phyloP scores from a whole-genome alignment of 2,329 filamentous ascomycete species.

The Calonectria pteridis region DNA sequence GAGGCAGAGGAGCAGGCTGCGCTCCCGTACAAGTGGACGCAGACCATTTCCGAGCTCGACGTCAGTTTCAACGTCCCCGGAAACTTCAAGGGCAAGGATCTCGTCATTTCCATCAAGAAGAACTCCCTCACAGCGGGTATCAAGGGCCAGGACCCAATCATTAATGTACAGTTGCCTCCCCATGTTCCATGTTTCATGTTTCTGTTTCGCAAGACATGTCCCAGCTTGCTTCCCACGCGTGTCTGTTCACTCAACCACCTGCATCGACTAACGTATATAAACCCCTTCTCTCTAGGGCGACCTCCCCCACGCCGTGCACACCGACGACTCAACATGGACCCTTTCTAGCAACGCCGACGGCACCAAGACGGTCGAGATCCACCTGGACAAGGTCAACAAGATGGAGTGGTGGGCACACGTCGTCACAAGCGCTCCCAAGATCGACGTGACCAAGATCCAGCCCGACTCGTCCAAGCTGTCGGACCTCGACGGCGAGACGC shows the following conservation, averaged over 20 bases:
- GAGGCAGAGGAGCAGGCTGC: slow-evolving; percentile 90
- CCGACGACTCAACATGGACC: slow-evolving; percentile 96
- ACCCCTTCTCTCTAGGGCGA: slow-evolving; percentile 73
- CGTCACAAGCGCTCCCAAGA: slow-evolving; percentile 85
- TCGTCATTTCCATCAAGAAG: slow-evolving; percentile 87
- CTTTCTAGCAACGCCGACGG: slow-evolving; percentile 80
- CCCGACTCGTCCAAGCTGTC: slow-evolving; percentile 93
- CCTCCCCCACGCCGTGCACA: slow-evolving; percentile 81
- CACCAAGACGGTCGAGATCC: slow-evolving; percentile 77
- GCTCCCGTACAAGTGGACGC: slow-evolving; percentile 97
- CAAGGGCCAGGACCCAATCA: slow-evolving; percentile 88
- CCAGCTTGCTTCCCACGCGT: neutral
- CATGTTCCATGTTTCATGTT: neutral
- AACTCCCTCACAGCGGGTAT: slow-evolving; percentile 81
- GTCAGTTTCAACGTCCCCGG: slow-evolving; percentile 82
- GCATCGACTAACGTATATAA: slow-evolving; percentile 15
- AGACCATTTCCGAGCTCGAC: slow-evolving; percentile 91
- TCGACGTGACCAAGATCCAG: slow-evolving; percentile 94
- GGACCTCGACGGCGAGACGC: slow-evolving; percentile 94
- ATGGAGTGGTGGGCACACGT: slow-evolving; percentile 99
- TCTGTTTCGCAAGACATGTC: neutral
- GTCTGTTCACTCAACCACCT: neutral
- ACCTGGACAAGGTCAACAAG: slow-evolving; percentile 96
- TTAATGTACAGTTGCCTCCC: slow-evolving; percentile 71
- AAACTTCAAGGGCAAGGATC: slow-evolving; percentile 86